phyloP scores from a whole-genome alignment of 2,329 filamentous ascomycete species.

The Diaporthe citriasiana region DNA sequence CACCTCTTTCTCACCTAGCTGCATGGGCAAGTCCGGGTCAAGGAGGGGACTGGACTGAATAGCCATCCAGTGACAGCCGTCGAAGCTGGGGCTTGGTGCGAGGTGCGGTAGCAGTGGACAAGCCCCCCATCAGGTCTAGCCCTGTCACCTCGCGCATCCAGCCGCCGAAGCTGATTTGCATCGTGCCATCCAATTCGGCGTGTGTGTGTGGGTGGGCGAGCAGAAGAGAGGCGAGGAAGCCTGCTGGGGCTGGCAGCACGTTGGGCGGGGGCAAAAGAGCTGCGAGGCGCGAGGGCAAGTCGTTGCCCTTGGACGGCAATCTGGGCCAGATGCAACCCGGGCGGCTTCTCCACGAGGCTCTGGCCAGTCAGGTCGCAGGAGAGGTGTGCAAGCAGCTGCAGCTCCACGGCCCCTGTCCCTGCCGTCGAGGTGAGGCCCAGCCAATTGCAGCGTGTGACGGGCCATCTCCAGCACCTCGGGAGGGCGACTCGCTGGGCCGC shows the following conservation, averaged over 20 bases:
- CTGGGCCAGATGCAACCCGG: conserved; percentile 24
- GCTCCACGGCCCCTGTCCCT: conserved; percentile 35
- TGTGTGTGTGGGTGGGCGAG: not conserved
- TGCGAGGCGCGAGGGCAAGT: conserved; percentile 13
- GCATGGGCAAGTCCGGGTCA: conserved; percentile 17
- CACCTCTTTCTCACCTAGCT: conserved; percentile 29
- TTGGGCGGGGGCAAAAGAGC: not conserved
- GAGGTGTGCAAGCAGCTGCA: conserved; percentile 32
- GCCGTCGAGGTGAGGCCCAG: conserved; percentile 2
- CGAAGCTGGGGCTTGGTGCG: conserved; percentile 7
- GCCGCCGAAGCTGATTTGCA: conserved; percentile 31
- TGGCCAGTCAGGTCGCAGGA: conserved; percentile 27
- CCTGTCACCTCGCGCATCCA: conserved; percentile 35
- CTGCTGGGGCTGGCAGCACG: not conserved
- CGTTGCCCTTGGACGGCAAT: conserved; percentile 1
- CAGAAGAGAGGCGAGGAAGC: not conserved
- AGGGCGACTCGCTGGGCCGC: conserved; percentile 37
- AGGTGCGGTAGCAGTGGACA: conserved; percentile 19
- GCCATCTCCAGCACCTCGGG: conserved; percentile 26
- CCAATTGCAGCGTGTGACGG: conserved; percentile 15
- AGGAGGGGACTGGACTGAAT: not conserved
- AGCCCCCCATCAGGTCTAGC: conserved; percentile 19
- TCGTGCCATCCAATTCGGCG: conserved; percentile 35
- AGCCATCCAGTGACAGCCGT: conserved; percentile 21
- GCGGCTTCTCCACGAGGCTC: conserved; percentile 33